A percentile compares a stretch with the other conserved stretches of the same genome.
Evolutionary conservation across 129 eudicot genomes (phyloP).

Genomic region (Scalesia atractyloides): DNA sequence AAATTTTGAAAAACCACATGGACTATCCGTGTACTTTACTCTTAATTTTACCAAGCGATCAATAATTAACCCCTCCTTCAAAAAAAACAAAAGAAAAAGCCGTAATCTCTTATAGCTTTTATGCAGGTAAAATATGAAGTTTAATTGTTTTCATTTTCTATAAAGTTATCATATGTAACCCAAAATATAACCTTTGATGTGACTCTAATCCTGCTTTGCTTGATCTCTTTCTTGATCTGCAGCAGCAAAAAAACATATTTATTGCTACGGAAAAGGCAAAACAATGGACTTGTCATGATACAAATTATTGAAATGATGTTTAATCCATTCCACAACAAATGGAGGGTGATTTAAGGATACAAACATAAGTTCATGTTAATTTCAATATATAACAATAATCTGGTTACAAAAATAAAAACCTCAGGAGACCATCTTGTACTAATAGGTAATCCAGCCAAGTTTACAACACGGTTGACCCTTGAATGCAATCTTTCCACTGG

Average conservation of each 20-base stretch:
- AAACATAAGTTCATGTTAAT: not conserved
- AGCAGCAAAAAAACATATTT: constrained; percentile 20
- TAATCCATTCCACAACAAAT: not conserved
- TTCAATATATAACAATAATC: not conserved
- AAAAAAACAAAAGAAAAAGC: not conserved
- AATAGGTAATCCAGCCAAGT: constrained; percentile 93
- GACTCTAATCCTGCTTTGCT: constrained; percentile 81
- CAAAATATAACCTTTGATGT: constrained; percentile 73
- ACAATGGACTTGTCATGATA: constrained; percentile 11
- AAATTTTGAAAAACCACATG: too few relatives aligned
- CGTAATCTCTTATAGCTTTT: constrained; percentile 3
- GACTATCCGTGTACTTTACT: too few relatives aligned
- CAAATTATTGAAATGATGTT: constrained; percentile 1
- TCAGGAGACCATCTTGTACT: constrained; percentile 99
- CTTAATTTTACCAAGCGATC: too few relatives aligned
- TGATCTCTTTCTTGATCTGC: constrained; percentile 96
- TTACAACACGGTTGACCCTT: constrained; percentile 91
- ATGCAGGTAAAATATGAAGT: constrained; percentile 10
- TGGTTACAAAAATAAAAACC: constrained; percentile 40
- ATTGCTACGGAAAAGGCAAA: not conserved
- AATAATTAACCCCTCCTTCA: too few relatives aligned
- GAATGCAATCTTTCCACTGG: constrained; percentile 85
- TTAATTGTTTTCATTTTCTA: constrained; percentile 11
- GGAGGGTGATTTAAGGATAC: too few relatives aligned
- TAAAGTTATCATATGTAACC: not conserved